Evolutionary conservation across 305 asterid genomes (phyloP).

Genomic region (Fraxinus sp.): DNA sequence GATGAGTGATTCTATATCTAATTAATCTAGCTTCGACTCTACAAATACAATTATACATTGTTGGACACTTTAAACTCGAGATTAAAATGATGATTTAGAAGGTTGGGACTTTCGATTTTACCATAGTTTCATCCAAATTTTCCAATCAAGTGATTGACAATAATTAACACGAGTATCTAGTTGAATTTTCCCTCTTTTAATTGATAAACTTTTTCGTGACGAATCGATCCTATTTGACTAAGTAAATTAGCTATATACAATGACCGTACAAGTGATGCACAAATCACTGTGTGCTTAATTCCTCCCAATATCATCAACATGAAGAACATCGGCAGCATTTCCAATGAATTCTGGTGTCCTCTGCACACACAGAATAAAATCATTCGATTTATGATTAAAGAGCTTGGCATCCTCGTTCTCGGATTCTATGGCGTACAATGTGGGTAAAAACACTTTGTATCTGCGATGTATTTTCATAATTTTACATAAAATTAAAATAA

Average conservation of each 20-base stretch:
- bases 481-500: not conserved
- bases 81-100: not conserved
- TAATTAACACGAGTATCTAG: not conserved
- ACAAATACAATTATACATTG: not conserved
- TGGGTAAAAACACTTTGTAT: constrained; percentile 70
- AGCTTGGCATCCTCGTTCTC: constrained; percentile 77
- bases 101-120: not conserved
- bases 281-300: constrained; percentile 53
- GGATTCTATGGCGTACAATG: constrained; percentile 73
- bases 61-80: not conserved
- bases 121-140: not conserved
- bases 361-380: constrained; percentile 25
- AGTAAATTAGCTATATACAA: not conserved
- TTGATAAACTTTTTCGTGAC: not conserved
- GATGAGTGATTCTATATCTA: not conserved
- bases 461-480: constrained; percentile 30
- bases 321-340: constrained; percentile 42
- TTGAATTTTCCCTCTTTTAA: not conserved
- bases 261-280: constrained; percentile 38
- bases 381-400: constrained; percentile 36
- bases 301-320: constrained; percentile 55
- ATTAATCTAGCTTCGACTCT: not conserved
- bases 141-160: not conserved
- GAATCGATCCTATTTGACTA: not conserved
- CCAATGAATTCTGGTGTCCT: constrained; percentile 51